phyloP scores from a whole-genome alignment of 768 basidiomycete genomes.

The Termitomyces sp. region DNA sequence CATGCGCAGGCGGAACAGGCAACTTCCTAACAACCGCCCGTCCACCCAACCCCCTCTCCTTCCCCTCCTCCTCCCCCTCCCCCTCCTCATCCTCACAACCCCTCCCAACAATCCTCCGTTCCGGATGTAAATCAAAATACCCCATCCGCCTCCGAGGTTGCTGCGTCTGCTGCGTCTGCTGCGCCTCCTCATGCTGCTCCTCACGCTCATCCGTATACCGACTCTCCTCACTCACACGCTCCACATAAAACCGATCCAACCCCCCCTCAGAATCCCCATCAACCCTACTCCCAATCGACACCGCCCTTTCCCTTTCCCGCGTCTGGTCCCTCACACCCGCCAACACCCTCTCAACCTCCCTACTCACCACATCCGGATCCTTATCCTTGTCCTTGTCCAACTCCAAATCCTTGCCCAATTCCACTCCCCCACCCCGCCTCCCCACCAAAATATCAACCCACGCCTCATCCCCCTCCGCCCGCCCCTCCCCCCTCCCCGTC shows the following conservation, averaged over 20 bases:
- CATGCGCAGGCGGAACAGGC: conserved; percentile 16
- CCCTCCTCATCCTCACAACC: conserved; percentile 26
- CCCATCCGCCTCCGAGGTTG: conserved; percentile 44
- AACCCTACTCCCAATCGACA: conserved; percentile 25
- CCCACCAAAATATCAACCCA: conserved; percentile 88
- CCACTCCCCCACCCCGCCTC: conserved; percentile 47
- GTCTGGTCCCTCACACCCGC: conserved; percentile 49
- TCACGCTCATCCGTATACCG: conserved; percentile 21
- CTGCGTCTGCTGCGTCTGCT: no score
- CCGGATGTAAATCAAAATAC: conserved; percentile 81
- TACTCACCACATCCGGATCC: conserved; percentile 71
- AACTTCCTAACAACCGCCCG: conserved; percentile 9
- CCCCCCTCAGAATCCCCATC: conserved; percentile 32
- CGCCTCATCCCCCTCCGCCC: conserved; percentile 63
- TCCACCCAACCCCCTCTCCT: neutral
- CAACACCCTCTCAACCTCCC: conserved; percentile 71
- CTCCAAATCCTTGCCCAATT: conserved; percentile 48
- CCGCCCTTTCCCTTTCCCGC: neutral
- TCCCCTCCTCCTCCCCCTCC: no score
- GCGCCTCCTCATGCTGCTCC: neutral
- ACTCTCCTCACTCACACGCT: conserved; percentile 29
- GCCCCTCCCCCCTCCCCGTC: conserved; percentile 41
- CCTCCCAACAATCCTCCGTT: conserved; percentile 46
- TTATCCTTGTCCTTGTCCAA: conserved; percentile 18
- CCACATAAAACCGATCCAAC: conserved; percentile 34